Evolutionary conservation across 2,329 filamentous ascomycete genomes (phyloP).

Genomic region (Mycosphaerelloides madeirae): DNA sequence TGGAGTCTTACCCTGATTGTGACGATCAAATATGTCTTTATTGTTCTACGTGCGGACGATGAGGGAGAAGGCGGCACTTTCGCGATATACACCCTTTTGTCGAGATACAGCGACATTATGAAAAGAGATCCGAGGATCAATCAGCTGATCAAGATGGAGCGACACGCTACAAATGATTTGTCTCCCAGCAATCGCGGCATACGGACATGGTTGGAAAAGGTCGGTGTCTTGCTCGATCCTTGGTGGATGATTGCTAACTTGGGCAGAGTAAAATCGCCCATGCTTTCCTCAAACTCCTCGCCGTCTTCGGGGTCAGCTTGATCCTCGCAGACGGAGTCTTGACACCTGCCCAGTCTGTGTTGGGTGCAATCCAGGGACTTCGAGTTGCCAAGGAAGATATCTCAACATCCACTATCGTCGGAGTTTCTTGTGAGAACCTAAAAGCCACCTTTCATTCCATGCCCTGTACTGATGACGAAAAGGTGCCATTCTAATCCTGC

Average conservation of each 20-base stretch:
- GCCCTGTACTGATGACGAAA: too few relatives aligned
- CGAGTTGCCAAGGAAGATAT: slow-evolving; percentile 56
- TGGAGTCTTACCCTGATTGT: slow-evolving; percentile 66
- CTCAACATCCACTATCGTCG: slow-evolving; percentile 54
- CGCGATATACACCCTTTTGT: slow-evolving; percentile 61
- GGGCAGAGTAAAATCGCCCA: slow-evolving; percentile 49
- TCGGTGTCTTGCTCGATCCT: too few relatives aligned
- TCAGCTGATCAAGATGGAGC: slow-evolving; percentile 54
- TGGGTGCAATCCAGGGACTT: slow-evolving; percentile 60
- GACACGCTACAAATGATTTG: slow-evolving; percentile 55
- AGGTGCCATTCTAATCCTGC: slow-evolving; percentile 58
- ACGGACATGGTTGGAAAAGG: slow-evolving; percentile 55
- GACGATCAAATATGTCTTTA: slow-evolving; percentile 62
- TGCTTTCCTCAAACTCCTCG: slow-evolving; percentile 54
- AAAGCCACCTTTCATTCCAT: too few relatives aligned
- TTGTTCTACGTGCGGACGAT: slow-evolving; percentile 62
- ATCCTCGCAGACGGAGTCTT: slow-evolving; percentile 63
- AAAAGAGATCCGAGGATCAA: slow-evolving; percentile 54
- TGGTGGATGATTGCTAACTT: too few relatives aligned
- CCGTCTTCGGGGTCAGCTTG: slow-evolving; percentile 62
- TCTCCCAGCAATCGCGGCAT: slow-evolving; percentile 48
- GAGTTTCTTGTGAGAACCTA: slow-evolving; percentile 58
- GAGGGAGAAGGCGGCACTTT: slow-evolving; percentile 68
- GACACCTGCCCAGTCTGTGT: slow-evolving; percentile 65
- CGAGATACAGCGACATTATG: slow-evolving; percentile 57